Conservation (phyloP, 192 early-diverging fungal genomes). For the Coemansia sp. region DNA sequence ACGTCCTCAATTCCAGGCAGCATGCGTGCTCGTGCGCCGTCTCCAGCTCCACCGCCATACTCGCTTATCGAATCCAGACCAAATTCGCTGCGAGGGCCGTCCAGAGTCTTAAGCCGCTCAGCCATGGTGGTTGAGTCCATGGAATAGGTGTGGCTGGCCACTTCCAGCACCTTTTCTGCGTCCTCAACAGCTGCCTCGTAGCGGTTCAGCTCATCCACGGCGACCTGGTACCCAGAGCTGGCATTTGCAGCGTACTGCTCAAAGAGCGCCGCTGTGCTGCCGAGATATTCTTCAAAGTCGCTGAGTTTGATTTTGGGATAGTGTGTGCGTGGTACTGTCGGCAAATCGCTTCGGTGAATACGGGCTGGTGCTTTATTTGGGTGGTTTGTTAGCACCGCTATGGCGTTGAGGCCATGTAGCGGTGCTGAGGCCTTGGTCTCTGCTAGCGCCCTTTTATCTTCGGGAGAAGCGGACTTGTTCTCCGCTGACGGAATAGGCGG, state of each 20-base stretch:
- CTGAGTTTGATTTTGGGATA: slow-evolving; percentile 58
- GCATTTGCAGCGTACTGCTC: slow-evolving; percentile 78
- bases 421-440: background rate
- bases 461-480: background rate
- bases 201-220: slow-evolving; percentile 52
- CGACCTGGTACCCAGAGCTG: slow-evolving; percentile 45
- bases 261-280: slow-evolving; percentile 68
- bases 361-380: slow-evolving; percentile 48
- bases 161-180: slow-evolving; percentile 38
- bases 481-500: slow-evolving; percentile 1
- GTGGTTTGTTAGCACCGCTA: slow-evolving; percentile 52
- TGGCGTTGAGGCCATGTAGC: slow-evolving; percentile 44
- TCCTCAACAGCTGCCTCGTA: slow-evolving; percentile 54
- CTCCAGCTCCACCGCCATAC: slow-evolving; percentile 24
- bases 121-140: slow-evolving; percentile 54
- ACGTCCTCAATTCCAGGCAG: slow-evolving; percentile 78
- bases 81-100: slow-evolving; percentile 56
- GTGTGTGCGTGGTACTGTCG: slow-evolving; percentile 50
- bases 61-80: slow-evolving; percentile 50
- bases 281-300: slow-evolving; percentile 88
- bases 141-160: slow-evolving; percentile 50
- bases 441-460: background rate
- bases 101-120: slow-evolving; percentile 48
- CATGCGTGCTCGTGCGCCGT: slow-evolving; percentile 6
- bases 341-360: slow-evolving; percentile 53